Percentiles rank a stretch among this genome's conserved stretches.
These are phyloP conservation scores for Thelonectria olida DNA, from an alignment of 2,329 filamentous ascomycete genomes.

Conservation along the genomic window DNA sequence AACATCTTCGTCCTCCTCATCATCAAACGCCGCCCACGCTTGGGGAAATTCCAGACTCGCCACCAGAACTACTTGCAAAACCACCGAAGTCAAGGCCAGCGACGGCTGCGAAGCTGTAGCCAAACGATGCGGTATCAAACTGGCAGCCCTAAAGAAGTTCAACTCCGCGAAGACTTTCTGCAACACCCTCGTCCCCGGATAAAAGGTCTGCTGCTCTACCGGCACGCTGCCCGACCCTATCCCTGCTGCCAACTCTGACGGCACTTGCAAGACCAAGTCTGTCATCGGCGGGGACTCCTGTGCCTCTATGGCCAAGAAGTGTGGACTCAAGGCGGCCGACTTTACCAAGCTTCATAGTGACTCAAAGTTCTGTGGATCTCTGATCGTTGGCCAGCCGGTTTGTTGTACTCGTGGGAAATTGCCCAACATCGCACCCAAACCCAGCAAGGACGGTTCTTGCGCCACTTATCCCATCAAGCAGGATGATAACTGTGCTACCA, in stretches of 20 bases:
- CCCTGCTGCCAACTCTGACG: constrained; percentile 30
- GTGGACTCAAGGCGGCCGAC: constrained; percentile 46
- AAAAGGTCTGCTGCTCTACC: neutral
- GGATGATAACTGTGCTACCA: neutral
- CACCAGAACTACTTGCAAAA: too few species aligned
- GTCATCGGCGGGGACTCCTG: constrained; percentile 48
- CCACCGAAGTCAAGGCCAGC: too few species aligned
- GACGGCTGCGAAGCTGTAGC: too few species aligned
- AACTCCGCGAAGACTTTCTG: neutral
- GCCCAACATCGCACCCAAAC: constrained; percentile 40
- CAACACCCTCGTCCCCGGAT: neutral
- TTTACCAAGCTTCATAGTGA: constrained; percentile 47
- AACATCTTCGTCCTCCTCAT: neutral
- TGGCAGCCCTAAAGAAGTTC: neutral
- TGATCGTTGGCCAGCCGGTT: constrained; percentile 45
- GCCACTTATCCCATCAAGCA: neutral
- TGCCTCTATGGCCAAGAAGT: constrained; percentile 45
- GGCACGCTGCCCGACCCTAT: constrained; percentile 4
- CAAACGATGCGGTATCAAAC: too few species aligned
- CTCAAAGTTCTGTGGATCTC: constrained; percentile 38
- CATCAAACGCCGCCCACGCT: too few species aligned
- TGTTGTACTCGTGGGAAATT: constrained; percentile 49
- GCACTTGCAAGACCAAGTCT: constrained; percentile 41
- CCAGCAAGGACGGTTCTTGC: neutral
- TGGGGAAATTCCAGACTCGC: too few species aligned